phyloP scores from a whole-genome alignment of 2,329 filamentous ascomycete species.

The Fusarium tupiense region DNA sequence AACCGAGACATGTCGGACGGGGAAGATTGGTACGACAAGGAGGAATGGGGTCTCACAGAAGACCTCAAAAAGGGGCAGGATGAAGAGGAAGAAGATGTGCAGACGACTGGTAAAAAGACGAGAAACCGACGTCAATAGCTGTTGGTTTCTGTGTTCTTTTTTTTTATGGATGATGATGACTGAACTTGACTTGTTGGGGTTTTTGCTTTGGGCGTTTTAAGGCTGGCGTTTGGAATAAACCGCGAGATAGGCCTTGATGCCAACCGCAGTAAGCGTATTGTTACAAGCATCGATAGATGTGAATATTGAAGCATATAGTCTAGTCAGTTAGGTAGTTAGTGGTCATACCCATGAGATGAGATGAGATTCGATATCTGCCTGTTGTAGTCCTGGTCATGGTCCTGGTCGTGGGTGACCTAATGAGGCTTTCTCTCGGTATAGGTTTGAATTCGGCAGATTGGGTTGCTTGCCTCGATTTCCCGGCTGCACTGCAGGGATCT shows the following conservation, averaged over 20 bases:
- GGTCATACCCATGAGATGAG: not conserved
- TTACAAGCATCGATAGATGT: slow-evolving; percentile 19
- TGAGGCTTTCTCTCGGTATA: not conserved
- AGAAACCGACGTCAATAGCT: slow-evolving; percentile 58
- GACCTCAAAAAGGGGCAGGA: slow-evolving; percentile 84
- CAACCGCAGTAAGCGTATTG: slow-evolving; percentile 31
- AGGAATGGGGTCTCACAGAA: slow-evolving; percentile 79
- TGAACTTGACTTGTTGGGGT: slow-evolving; percentile 27
- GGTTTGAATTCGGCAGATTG: not conserved
- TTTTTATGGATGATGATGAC: slow-evolving; percentile 40
- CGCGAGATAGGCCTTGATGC: slow-evolving; percentile 31
- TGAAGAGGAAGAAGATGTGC: slow-evolving; percentile 80
- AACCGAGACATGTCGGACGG: slow-evolving; percentile 84
- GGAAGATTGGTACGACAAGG: slow-evolving; percentile 88
- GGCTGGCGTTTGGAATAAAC: slow-evolving; percentile 29
- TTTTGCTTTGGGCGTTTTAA: slow-evolving; percentile 34
- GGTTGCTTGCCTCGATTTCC: not conserved
- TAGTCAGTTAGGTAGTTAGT: not conserved
- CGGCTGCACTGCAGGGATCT: slow-evolving; percentile 29
- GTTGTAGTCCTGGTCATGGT: not conserved
- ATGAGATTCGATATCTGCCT: not conserved
- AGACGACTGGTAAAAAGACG: slow-evolving; percentile 69
- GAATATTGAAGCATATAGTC: slow-evolving; percentile 10
- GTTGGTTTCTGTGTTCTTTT: not conserved
- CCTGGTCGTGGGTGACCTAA: not conserved